A percentile compares a stretch with the other conserved stretches of the same genome.
phyloP scores from a whole-genome alignment of 495 filamentous ascomycete species.

The Penicillium chermesinum region DNA sequence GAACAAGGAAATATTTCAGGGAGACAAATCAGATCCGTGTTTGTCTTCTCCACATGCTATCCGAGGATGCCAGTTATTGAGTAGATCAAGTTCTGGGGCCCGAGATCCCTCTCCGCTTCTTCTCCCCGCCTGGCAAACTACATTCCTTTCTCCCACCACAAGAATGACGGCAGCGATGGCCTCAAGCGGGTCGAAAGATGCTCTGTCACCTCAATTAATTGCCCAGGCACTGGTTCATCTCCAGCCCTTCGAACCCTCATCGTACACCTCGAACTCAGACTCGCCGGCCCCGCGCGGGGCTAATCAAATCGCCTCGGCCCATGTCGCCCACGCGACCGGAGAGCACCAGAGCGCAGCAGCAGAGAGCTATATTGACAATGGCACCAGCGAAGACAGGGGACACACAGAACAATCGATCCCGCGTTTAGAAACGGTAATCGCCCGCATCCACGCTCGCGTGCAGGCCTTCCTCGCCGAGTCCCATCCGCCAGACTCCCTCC shows the following conservation, averaged over 20 bases:
- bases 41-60: constrained; percentile 15
- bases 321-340: constrained; percentile 5
- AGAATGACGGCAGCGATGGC: constrained; percentile 12
- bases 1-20: too few relatives aligned
- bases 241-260: constrained; percentile 10
- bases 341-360: constrained; percentile 9
- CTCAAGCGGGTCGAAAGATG: constrained; percentile 2
- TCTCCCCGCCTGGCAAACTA: constrained; percentile 17
- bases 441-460: constrained; percentile 57
- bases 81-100: constrained; percentile 15
- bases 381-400: not conserved
- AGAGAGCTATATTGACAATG: constrained; percentile 3
- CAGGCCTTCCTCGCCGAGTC: constrained; percentile 61
- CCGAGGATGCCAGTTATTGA: not conserved
- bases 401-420: constrained; percentile 13
- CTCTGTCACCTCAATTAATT: not conserved
- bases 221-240: constrained; percentile 14
- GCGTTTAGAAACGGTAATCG: constrained; percentile 47
- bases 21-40: not conserved
- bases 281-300: constrained; percentile 12
- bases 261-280: not conserved
- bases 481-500: constrained; percentile 51
- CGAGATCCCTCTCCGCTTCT: constrained; percentile 17
- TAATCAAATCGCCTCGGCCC: constrained; percentile 1
- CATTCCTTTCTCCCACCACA: constrained; percentile 6